Conservation (phyloP, 345 rosid species). For the Brassica cretica region DNA sequence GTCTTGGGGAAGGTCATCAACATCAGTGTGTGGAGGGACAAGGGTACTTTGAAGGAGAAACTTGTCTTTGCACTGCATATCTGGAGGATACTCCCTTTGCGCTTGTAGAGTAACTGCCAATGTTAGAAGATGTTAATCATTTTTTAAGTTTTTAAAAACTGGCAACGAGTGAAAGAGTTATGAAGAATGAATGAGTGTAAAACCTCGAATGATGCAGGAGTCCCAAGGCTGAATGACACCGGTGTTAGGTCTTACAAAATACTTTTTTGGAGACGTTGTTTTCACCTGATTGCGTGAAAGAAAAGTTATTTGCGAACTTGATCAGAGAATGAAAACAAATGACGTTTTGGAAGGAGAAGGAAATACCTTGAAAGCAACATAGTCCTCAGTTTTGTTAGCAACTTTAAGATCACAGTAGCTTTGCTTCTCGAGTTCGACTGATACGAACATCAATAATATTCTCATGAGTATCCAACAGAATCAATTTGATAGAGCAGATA, state of each 20-base stretch:
- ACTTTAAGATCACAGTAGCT: constrained; percentile 72
- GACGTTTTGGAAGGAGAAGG: not conserved
- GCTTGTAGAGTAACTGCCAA: constrained; percentile 89
- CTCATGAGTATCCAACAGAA: not conserved
- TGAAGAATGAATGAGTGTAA: constrained; percentile 19
- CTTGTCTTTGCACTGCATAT: constrained; percentile 96
- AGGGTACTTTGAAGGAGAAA: constrained; percentile 89
- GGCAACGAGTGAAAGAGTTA: not conserved
- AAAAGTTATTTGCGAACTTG: not conserved
- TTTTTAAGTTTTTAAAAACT: too few relatives aligned
- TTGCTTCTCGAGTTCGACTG: constrained; percentile 77
- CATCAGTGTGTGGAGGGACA: constrained; percentile 73
- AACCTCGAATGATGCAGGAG: constrained; percentile 67
- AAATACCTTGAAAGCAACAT: constrained; percentile 78
- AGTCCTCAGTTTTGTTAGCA: constrained; percentile 67
- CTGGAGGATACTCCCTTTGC: constrained; percentile 71
- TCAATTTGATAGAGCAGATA: not conserved
- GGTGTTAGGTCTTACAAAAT: constrained; percentile 94
- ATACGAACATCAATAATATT: not conserved
- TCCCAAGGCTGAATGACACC: constrained; percentile 84
- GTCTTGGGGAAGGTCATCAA: constrained; percentile 82
- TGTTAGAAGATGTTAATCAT: not conserved
- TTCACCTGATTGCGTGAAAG: constrained; percentile 56
- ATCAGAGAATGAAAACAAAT: not conserved
- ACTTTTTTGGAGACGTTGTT: constrained; percentile 97